phyloP scores from a whole-genome alignment of 371 early-diverging fungal species.

The Mucor racemosus region DNA sequence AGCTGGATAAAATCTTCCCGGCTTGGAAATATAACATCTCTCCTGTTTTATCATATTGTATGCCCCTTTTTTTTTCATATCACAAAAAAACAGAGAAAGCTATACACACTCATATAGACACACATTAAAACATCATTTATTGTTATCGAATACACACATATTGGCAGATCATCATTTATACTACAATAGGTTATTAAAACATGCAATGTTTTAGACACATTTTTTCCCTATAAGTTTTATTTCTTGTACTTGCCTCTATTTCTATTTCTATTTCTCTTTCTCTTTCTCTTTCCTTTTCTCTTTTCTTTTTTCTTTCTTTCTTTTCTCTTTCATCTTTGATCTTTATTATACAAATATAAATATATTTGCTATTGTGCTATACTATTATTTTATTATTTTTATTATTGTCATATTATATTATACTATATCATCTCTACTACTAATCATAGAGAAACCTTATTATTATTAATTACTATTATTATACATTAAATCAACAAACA shows the following conservation, averaged over 20 bases:
- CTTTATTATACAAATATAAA: neutral
- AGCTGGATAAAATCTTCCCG: conserved; percentile 7
- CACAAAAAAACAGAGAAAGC: neutral
- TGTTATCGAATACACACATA: conserved; percentile 2
- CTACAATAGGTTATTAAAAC: conserved; percentile 7
- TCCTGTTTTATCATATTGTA: conserved; percentile 7
- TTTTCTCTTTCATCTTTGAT: conserved; percentile 1
- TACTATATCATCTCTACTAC: neutral
- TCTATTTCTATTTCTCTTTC: conserved; percentile 8
- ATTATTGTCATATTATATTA: conserved; percentile 7
- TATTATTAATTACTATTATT: neutral
- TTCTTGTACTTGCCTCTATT: neutral
- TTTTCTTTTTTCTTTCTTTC: conserved; percentile 11
- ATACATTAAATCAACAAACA: neutral
- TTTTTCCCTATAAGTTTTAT: conserved; percentile 5
- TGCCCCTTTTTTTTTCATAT: conserved; percentile 16
- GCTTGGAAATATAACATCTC: neutral
- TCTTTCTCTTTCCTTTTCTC: conserved; percentile 2
- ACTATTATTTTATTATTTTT: conserved; percentile 7
- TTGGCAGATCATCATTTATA: conserved; percentile 9
- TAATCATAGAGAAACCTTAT: neutral
- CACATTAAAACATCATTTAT: conserved; percentile 9
- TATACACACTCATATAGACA: conserved; percentile 6
- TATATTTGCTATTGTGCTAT: conserved; percentile 5
- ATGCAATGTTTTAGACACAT: conserved; percentile 4